Conservation (phyloP, 2,329 filamentous ascomycete genomes). For the Paracamarosporium sp. region DNA sequence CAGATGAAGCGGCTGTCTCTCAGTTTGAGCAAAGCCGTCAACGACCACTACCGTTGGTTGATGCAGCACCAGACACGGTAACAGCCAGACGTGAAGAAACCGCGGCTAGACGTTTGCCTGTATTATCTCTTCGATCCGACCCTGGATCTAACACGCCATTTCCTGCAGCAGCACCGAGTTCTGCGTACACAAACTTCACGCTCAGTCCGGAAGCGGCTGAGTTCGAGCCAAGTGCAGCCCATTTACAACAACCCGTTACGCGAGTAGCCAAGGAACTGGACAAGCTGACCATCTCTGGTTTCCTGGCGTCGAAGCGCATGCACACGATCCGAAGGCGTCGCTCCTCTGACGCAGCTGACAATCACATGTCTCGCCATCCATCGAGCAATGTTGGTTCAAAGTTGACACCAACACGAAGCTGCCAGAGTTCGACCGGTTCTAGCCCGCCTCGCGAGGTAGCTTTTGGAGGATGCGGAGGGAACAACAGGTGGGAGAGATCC, state of each 20-base stretch:
- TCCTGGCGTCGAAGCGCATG: constrained; percentile 22
- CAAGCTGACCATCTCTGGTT: constrained; percentile 28
- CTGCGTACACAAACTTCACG: constrained; percentile 15
- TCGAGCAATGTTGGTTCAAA: constrained; percentile 3
- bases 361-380: constrained; percentile 13
- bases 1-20: constrained; percentile 27
- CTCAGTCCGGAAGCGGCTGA: constrained; percentile 30
- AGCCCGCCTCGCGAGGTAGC: constrained; percentile 11
- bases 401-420: not conserved
- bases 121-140: constrained; percentile 3
- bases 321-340: constrained; percentile 18
- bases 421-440: constrained; percentile 8
- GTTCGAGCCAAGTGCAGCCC: constrained; percentile 26
- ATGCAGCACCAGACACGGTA: constrained; percentile 29
- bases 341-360: constrained; percentile 21
- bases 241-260: constrained; percentile 3
- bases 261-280: constrained; percentile 12
- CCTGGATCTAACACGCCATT: not conserved
- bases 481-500: constrained; percentile 15
- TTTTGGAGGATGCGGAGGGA: not conserved
- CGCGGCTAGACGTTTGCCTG: constrained; percentile 7
- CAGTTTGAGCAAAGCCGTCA: constrained; percentile 27
- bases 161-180: constrained; percentile 21
- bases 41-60: constrained; percentile 17
- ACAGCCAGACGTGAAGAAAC: not conserved